These are phyloP conservation scores for Vaccinium darrowii DNA, from an alignment of 148 eudicot species.

Conservation along the genomic window DNA sequence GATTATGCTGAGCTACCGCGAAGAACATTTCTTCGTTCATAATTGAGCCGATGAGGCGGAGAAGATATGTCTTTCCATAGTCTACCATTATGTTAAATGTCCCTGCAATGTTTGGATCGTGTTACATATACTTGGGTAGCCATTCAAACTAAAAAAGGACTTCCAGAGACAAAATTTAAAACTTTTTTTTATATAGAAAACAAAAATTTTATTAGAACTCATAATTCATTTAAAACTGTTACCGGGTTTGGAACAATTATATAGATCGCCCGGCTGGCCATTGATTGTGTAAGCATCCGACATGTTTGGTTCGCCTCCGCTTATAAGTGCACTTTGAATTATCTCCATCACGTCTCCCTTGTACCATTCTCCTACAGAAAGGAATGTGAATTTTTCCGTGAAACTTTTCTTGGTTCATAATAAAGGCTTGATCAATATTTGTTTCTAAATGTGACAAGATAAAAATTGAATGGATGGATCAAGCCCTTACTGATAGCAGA, in stretches of 20 bases:
- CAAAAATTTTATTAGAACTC: no score
- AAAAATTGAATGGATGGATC: no score
- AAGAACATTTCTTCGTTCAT: conserved; percentile 33
- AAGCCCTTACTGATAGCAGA: no score
- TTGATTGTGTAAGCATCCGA: conserved; percentile 35
- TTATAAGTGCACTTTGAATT: conserved; percentile 6
- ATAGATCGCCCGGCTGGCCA: conserved; percentile 36
- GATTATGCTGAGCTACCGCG: conserved; percentile 22
- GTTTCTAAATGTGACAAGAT: background rate
- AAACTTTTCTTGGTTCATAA: background rate
- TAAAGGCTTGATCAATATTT: background rate
- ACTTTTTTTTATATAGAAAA: no score
- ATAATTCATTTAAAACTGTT: background rate
- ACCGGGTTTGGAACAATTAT: conserved; percentile 28
- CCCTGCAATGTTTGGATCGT: conserved; percentile 5
- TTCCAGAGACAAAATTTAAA: background rate
- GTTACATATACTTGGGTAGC: background rate
- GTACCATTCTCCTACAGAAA: conserved; percentile 17
- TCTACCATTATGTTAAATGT: conserved; percentile 17
- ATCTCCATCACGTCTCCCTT: conserved; percentile 32
- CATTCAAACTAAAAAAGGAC: background rate
- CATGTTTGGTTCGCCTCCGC: conserved; percentile 22
- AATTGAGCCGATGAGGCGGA: conserved; percentile 27
- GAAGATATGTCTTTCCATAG: conserved; percentile 30
- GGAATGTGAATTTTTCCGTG: background rate